phyloP scores from a whole-genome alignment of 768 basidiomycete species.

The Termitomyces sp. region DNA sequence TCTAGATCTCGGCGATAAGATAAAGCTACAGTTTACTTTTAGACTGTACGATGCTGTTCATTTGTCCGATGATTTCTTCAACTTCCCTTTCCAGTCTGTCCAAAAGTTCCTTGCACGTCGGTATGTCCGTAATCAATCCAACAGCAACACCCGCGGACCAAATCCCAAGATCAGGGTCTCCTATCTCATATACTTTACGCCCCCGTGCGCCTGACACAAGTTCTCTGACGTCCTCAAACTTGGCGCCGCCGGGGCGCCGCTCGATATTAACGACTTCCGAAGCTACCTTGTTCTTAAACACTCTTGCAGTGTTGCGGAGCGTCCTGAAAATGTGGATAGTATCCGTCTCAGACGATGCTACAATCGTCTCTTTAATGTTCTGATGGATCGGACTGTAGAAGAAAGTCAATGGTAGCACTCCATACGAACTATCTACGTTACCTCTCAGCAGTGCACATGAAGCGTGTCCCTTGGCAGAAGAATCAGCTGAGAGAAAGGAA shows the following conservation, averaged over 20 bases:
- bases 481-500: slow-evolving; percentile 3
- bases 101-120: slow-evolving; percentile 73
- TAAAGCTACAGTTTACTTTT: slow-evolving; percentile 34
- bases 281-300: slow-evolving; percentile 81
- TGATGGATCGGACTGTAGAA: slow-evolving; percentile 69
- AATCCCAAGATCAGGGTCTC: slow-evolving; percentile 84
- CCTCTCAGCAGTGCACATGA: slow-evolving; percentile 90
- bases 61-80: slow-evolving; percentile 53
- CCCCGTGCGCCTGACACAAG: slow-evolving; percentile 72
- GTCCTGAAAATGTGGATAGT: slow-evolving; percentile 91
- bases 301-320: slow-evolving; percentile 76
- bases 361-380: slow-evolving; percentile 87
- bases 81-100: slow-evolving; percentile 68
- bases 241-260: slow-evolving; percentile 72
- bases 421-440: slow-evolving; percentile 17
- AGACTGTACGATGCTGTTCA: slow-evolving; percentile 28
- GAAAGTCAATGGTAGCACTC: neutral
- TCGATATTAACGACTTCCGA: slow-evolving; percentile 84
- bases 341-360: slow-evolving; percentile 76
- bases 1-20: neutral
- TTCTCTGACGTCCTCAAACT: slow-evolving; percentile 81
- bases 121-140: slow-evolving; percentile 79
- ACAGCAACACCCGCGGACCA: slow-evolving; percentile 69
- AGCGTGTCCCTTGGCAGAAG: slow-evolving; percentile 56
- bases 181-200: slow-evolving; percentile 70